These are phyloP conservation scores for Phytophthora uliginosa DNA, from an alignment of 352 stramenopile genomes.

Conservation along the genomic window DNA sequence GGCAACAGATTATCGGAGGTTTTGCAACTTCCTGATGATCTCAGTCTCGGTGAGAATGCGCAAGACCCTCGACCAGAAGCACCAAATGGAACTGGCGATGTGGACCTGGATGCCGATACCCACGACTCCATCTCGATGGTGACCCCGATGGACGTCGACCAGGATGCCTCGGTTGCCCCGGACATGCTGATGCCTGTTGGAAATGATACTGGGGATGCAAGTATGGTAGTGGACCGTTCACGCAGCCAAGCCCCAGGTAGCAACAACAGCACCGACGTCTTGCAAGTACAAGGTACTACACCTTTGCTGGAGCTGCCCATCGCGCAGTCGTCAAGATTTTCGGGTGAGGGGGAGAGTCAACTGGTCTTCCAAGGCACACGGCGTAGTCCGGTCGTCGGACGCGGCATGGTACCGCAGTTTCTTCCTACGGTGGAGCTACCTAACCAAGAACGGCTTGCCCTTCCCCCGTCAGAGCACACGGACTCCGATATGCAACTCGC, in stretches of 20 bases:
- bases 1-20: neutral
- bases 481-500: neutral
- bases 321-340: neutral
- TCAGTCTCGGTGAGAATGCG: neutral
- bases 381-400: neutral
- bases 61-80: neutral
- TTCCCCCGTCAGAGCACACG: neutral
- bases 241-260: neutral
- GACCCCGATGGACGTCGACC: neutral
- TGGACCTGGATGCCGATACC: neutral
- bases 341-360: neutral
- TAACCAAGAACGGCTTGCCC: neutral
- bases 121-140: neutral
- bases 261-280: neutral
- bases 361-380: neutral
- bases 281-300: neutral
- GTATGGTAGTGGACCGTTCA: neutral
- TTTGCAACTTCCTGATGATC: neutral
- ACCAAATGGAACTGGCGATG: neutral
- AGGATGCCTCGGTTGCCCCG: neutral
- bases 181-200: neutral
- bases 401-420: conserved; percentile 4
- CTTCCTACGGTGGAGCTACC: neutral
- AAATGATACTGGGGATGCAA: neutral
- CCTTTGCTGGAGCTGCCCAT: neutral